Evolutionary conservation across 2,329 filamentous ascomycete species (phyloP).

Genomic region (Paecilomyces sp.): DNA sequence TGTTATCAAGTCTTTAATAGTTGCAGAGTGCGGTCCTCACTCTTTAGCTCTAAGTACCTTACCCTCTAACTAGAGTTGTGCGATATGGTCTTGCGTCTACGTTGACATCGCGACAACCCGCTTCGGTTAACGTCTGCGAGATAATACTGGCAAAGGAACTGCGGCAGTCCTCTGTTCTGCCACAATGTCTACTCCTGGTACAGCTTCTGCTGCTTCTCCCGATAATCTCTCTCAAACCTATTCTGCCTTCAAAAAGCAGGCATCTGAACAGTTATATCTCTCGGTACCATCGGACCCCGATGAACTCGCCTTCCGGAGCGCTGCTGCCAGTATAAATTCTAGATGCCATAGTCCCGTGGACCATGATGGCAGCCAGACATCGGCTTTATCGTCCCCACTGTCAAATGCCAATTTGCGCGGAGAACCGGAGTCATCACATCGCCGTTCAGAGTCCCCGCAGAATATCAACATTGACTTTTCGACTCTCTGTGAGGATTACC

Average conservation of each 20-base stretch:
- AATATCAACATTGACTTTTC: neutral
- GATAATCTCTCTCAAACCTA: constrained; percentile 15
- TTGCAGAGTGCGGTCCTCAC: neutral
- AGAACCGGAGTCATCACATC: neutral
- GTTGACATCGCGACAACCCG: neutral
- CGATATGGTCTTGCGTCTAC: neutral
- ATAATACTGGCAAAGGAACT: neutral
- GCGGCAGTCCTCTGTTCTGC: constrained; percentile 7
- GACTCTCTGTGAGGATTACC: neutral
- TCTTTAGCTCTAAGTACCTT: neutral
- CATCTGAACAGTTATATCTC: constrained; percentile 31
- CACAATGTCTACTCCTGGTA: constrained; percentile 7
- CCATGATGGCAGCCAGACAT: constrained; percentile 9
- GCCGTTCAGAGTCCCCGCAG: neutral
- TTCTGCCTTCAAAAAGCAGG: constrained; percentile 23
- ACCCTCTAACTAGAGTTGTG: neutral
- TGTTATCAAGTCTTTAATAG: neutral
- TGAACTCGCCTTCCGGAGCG: constrained; percentile 27
- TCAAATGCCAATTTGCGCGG: neutral
- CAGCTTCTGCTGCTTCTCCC: constrained; percentile 17
- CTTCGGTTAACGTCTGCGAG: neutral
- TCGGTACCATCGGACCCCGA: constrained; percentile 31
- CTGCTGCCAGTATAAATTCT: constrained; percentile 24
- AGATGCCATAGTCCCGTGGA: constrained; percentile 13
- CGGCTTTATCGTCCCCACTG: neutral